Evolutionary conservation across 2,329 filamentous ascomycete genomes (phyloP).

Genomic region (Fusarium ramigenum): DNA sequence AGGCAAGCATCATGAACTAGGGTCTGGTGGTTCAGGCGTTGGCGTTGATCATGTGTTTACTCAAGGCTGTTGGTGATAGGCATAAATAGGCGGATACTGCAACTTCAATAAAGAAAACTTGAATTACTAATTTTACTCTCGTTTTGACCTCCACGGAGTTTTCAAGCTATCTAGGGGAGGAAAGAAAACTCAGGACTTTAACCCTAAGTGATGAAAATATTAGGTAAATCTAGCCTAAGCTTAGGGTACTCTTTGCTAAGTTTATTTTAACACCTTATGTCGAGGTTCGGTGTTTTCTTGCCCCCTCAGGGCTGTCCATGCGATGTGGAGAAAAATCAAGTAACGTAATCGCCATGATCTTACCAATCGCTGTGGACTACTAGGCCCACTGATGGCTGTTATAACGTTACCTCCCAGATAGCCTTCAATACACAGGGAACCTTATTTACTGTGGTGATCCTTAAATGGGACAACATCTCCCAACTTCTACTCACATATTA

Average conservation of each 20-base stretch:
- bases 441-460: too few species aligned
- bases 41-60: background rate
- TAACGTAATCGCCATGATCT: background rate
- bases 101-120: rapidly evolving
- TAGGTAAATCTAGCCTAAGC: too few species aligned
- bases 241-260: too few species aligned
- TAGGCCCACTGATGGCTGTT: background rate
- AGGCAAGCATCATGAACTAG: rapidly evolving
- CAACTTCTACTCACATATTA: rapidly evolving
- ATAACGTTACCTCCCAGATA: background rate
- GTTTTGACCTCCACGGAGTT: background rate
- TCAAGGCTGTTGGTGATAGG: background rate
- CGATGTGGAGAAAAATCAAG: background rate
- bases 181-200: too few species aligned
- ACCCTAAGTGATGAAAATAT: too few species aligned
- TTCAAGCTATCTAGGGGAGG: too few species aligned
- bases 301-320: background rate
- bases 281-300: too few species aligned
- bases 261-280: too few species aligned
- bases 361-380: background rate
- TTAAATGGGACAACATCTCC: background rate
- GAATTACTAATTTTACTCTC: background rate
- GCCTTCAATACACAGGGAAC: background rate
- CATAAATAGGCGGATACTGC: background rate
- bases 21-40: background rate